phyloP scores from a whole-genome alignment of 257 asterid genomes.

The Osmanthus fragrans region DNA sequence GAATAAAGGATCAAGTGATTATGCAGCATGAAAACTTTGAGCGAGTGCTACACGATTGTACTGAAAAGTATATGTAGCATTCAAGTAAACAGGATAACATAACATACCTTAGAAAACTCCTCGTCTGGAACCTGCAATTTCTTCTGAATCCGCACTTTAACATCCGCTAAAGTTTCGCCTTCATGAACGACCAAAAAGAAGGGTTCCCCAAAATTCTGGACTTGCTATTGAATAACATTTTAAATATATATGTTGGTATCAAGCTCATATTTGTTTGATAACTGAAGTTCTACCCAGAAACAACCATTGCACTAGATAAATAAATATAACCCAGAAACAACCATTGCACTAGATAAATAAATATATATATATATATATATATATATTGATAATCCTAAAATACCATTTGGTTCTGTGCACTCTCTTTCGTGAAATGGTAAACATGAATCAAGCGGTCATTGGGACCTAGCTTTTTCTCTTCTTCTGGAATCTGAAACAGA shows the following conservation, averaged over 20 bases:
- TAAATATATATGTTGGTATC: not conserved
- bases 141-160: conserved; percentile 52
- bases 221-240: conserved; percentile 34
- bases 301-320: not conserved
- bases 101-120: conserved; percentile 54
- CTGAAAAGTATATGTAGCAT: not conserved
- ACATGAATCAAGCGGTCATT: conserved; percentile 81
- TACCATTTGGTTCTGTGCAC: conserved; percentile 86
- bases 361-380: too few species aligned
- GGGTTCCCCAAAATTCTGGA: conserved; percentile 64
- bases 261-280: not conserved
- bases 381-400: conserved; percentile 14
- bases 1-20: conserved; percentile 4
- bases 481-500: conserved; percentile 75
- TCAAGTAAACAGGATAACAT: not conserved
- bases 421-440: conserved; percentile 80
- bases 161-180: conserved; percentile 59
- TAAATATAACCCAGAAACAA: not conserved
- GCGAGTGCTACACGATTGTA: conserved; percentile 6
- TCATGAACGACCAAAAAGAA: conserved; percentile 59
- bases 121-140: conserved; percentile 57
- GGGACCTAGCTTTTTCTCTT: conserved; percentile 82
- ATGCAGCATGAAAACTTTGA: conserved; percentile 6
- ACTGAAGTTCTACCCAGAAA: not conserved
- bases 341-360: not conserved